Percentiles rank a stretch among this genome's conserved stretches.
Evolutionary conservation across 371 early-diverging fungal species (phyloP).

Genomic region (Apophysomyces elegans): DNA sequence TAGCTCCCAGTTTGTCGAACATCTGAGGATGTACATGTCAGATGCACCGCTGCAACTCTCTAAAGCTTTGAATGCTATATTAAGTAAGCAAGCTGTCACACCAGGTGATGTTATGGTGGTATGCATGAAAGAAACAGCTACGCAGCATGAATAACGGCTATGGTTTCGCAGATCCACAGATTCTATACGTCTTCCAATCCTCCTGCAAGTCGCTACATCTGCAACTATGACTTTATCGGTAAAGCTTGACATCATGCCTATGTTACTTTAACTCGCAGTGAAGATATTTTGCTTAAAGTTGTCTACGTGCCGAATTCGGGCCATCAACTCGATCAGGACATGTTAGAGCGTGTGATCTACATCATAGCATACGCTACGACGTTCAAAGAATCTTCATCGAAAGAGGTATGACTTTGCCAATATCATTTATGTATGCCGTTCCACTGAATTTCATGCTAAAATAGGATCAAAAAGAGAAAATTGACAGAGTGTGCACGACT

Average conservation of each 20-base stretch:
- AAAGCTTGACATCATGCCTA: slow-evolving; percentile 16
- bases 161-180: slow-evolving; percentile 41
- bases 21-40: slow-evolving; percentile 52
- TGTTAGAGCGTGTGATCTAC: slow-evolving; percentile 63
- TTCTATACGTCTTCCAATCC: slow-evolving; percentile 45
- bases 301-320: slow-evolving; percentile 55
- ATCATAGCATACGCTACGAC: slow-evolving; percentile 63
- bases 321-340: slow-evolving; percentile 47
- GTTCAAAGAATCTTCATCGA: slow-evolving; percentile 41
- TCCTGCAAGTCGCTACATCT: slow-evolving; percentile 56
- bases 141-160: slow-evolving; percentile 27
- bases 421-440: not conserved
- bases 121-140: slow-evolving; percentile 9
- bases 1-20: slow-evolving; percentile 47
- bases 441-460: not conserved
- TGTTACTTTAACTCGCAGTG: slow-evolving; percentile 2
- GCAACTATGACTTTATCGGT: slow-evolving; percentile 64
- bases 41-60: slow-evolving; percentile 53
- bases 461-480: slow-evolving; percentile 26
- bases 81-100: slow-evolving; percentile 58
- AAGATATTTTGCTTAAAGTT: slow-evolving; percentile 51
- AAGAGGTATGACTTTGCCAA: slow-evolving; percentile 19
- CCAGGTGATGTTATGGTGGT: slow-evolving; percentile 68
- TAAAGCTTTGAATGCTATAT: slow-evolving; percentile 59
- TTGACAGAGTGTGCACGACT: slow-evolving; percentile 14